A percentile compares a stretch with the other conserved stretches of the same genome.
Conservation (phyloP, 768 basidiomycete species). For the Rhizopogon roseolus region DNA sequence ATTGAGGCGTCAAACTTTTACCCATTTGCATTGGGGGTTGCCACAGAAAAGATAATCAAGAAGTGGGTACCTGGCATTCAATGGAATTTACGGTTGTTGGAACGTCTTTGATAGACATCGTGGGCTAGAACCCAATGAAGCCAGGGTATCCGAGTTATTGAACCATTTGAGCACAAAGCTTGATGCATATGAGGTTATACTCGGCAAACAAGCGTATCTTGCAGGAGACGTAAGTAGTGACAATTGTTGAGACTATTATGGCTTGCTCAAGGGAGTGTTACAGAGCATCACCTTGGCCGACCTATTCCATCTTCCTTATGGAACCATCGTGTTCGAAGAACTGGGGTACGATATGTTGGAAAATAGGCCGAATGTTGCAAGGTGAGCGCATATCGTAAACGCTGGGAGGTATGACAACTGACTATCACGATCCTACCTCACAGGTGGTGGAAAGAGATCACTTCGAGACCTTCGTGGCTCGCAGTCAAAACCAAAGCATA, state of each 20-base stretch:
- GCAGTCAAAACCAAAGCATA: constrained; percentile 35
- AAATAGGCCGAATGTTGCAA: constrained; percentile 20
- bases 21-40: constrained; percentile 34
- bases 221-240: constrained; percentile 45
- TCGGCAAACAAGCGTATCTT: constrained; percentile 48
- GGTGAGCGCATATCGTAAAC: constrained; percentile 9
- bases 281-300: constrained; percentile 43
- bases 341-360: constrained; percentile 16
- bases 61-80: constrained; percentile 27
- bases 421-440: neutral
- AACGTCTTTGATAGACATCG: neutral
- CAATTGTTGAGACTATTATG: neutral
- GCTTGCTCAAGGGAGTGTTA: neutral
- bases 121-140: constrained; percentile 19
- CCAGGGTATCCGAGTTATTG: constrained; percentile 17
- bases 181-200: constrained; percentile 47
- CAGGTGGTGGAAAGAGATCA: constrained; percentile 52
- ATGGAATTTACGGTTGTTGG: neutral
- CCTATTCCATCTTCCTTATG: constrained; percentile 40
- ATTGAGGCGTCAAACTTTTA: constrained; percentile 42
- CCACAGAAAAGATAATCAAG: constrained; percentile 47
- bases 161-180: constrained; percentile 32
- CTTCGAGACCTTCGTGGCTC: constrained; percentile 42
- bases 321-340: constrained; percentile 20
- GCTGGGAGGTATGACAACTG: neutral